Conservation (phyloP, 139 green algal genomes). For the Chlamydomonas sp. region DNA sequence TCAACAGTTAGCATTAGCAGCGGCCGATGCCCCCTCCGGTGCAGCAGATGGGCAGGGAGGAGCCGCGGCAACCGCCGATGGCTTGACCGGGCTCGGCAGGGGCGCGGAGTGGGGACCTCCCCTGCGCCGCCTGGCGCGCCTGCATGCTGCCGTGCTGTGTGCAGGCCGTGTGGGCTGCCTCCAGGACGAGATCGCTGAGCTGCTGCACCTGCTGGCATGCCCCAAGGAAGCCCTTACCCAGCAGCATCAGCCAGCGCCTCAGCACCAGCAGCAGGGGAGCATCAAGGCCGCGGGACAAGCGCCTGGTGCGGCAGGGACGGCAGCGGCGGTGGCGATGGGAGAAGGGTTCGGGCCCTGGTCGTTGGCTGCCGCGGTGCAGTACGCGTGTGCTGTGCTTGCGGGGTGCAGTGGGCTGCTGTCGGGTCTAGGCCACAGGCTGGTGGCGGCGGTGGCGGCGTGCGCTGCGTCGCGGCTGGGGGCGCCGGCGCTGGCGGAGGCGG, state of each 20-base stretch:
- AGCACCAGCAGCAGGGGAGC: neutral
- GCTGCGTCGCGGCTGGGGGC: conserved; percentile 27
- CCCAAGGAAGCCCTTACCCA: conserved; percentile 1
- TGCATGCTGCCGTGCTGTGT: conserved; percentile 22
- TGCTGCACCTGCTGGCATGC: conserved; percentile 29
- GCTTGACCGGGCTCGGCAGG: no score
- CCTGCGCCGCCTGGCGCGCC: conserved; percentile 6
- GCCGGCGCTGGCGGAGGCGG: conserved; percentile 29
- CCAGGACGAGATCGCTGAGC: conserved; percentile 33
- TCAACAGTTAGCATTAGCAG: no score
- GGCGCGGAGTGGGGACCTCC: neutral
- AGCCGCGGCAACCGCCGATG: no score
- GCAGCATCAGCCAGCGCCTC: neutral
- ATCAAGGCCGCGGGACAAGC: neutral
- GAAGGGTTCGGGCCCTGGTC: neutral
- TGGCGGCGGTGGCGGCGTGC: conserved; percentile 30
- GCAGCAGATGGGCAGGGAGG: no score
- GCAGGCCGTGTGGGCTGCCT: conserved; percentile 2
- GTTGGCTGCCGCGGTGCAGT: neutral
- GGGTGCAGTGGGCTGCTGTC: conserved; percentile 41
- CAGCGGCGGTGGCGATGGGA: no score
- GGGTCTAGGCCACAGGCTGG: conserved; percentile 53
- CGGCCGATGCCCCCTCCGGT: no score
- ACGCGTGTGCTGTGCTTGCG: conserved; percentile 27
- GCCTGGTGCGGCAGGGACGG: no score